These are phyloP conservation scores for Glycyrrhiza uralensis DNA, from an alignment of 306 rosid species.

Conservation along the genomic window DNA sequence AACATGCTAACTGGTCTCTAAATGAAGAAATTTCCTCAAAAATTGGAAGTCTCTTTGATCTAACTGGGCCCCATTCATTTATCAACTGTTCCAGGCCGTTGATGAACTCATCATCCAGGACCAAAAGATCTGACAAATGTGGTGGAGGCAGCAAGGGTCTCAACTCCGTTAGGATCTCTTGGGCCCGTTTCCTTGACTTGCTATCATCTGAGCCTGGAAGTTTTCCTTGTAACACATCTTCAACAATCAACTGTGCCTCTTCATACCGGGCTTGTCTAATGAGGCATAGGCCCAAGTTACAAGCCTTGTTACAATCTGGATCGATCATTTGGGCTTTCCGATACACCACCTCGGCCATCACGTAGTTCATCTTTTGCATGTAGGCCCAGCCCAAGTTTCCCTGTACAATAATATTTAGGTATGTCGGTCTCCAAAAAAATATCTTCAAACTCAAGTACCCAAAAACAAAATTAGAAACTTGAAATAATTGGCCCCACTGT, in stretches of 20 bases:
- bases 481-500: neutral
- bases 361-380: slow-evolving; percentile 72
- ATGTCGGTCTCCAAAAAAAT: neutral
- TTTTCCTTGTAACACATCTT: slow-evolving; percentile 45
- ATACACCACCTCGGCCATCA: slow-evolving; percentile 79
- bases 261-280: slow-evolving; percentile 55
- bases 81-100: slow-evolving; percentile 72
- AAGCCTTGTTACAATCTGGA: slow-evolving; percentile 92
- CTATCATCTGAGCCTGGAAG: slow-evolving; percentile 57
- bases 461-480: too few species aligned
- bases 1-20: slow-evolving; percentile 89
- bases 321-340: slow-evolving; percentile 78
- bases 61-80: slow-evolving; percentile 60
- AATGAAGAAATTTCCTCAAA: slow-evolving; percentile 88
- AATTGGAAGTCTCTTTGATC: slow-evolving; percentile 87
- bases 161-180: slow-evolving; percentile 50
- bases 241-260: slow-evolving; percentile 54
- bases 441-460: neutral
- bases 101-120: slow-evolving; percentile 63
- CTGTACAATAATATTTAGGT: slow-evolving; percentile 24
- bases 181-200: slow-evolving; percentile 52
- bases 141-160: slow-evolving; percentile 26
- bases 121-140: slow-evolving; percentile 29
- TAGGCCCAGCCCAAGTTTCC: slow-evolving; percentile 98
- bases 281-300: slow-evolving; percentile 79